Evolutionary conservation across 129 eudicot species (phyloP), one percentile per base, ranked within the genome.

Genomic region (Smallanthus sonchifolius): DNA sequence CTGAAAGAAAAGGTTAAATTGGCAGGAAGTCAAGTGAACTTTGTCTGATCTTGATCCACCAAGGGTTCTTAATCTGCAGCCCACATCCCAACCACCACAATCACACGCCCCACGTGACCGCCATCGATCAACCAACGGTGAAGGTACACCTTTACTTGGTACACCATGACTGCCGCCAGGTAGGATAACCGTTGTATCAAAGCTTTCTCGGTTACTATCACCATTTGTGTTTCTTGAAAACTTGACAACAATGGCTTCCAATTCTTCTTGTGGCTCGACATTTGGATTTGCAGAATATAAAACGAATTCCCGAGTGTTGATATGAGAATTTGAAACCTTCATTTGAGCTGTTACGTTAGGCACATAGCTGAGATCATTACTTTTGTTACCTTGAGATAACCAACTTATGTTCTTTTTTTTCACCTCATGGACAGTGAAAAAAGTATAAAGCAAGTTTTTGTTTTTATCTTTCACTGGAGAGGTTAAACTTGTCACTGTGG

Each of bases 31-130:
- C 6, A 11, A 15, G 24, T 81, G 75, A 67, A 74, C 44, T 63
- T 67, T 75, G 17, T 63, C 42, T 59, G 80, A 74, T 69, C 62
- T 65, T 36, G 80, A 68, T 67, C 62, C 71, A 69, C 63, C 61
- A 57, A 87, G 83, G 73, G 83, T 80, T 68, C 76, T 82, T 80
- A 89, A 32, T 74, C 80, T 67, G 83, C 98, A 92, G 35, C 98
- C 98, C 60, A 85, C 16, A 84, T 92, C 98, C 98, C 98, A 92
- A 30, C 98, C 98, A 24, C 96, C 98, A 75, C 98, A 92, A 56
- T 92, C 98, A 74, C 98, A 92, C 15, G 72, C 85, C 39, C 98
- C 98, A 44, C 96, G 94, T 4, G 94, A 85, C 44, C 76, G 80
- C 98, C 98, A 92, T 75, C 98, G 79, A 19, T 89, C 81, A 44